Evolutionary conservation across 768 basidiomycete genomes (phyloP), one percentile per base, ranked within the genome.

Genomic region (Russula brevipes): DNA sequence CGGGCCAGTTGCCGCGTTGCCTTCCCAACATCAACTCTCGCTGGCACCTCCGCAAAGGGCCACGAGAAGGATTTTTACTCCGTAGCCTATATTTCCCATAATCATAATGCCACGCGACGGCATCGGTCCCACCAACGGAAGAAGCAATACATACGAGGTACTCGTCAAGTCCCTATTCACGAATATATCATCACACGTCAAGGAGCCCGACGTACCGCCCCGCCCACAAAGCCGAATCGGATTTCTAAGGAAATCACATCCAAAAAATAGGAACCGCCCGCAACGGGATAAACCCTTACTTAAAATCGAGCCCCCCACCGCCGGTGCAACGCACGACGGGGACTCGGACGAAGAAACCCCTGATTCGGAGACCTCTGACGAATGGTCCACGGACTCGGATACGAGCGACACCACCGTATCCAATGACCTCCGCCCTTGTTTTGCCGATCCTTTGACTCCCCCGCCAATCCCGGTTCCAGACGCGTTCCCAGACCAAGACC

Each of bases 211-310:
- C 7, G 6, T 61, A 24, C 64, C 64, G 24, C 59, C 66, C 46
- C 66, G 66, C 66, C 64, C 66, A 33, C 66, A 57, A 58, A 67
- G 66, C 33, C 64, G 66, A n/a, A 67, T 67, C 30, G 66, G 66
- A 41, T 67, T 67, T 45, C 50, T 53, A 45, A 51, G 46, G 31
- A 49, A 49, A 8, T 58, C 46, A 8, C 14, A 51, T 14, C 14
- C 31, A 10, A 60, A 60, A 38, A 39, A 9, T 0, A 64, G 36
- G 41, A 42, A 44, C 41, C 46, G 45, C 33, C 33, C 31, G 17
- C 53, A 54, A 16, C 54, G 33, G 41, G 58, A 64, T 47, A 42
- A 14, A 4, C 14, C 52, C 36, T 10, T 39, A 10, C 16, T 31
- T 35, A 53, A 55, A 14, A 24, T 36, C 24, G 24, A 59, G 35